Evolutionary conservation across 495 filamentous ascomycete genomes (phyloP), one percentile per base, ranked within the genome.

Genomic region (Aspergillus diversus): DNA sequence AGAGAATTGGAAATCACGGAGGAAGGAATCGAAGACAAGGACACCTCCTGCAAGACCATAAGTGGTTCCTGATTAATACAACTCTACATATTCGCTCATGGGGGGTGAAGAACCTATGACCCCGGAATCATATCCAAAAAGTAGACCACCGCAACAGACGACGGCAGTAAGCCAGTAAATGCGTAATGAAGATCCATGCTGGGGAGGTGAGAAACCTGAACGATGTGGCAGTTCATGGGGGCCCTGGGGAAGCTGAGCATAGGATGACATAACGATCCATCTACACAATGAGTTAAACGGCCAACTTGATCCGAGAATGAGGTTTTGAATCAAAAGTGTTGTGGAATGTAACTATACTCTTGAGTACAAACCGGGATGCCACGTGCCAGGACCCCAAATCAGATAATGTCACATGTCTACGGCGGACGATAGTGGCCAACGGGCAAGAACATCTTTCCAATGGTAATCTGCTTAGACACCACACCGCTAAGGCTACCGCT

Each of bases 141-240:
- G 61, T 4, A 75, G 68, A 9, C 76, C 76, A n/a, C 78, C 78
- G 64, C 74, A 79, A 54, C 78, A 80, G 5, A 79, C 70, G 4
- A 85, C 77, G 5, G 72, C 69, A 13, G 81, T 81, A 7, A 87
- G 75, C 77, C 78, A 86, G 67, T 84, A 87, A 12, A 81, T 81
- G 52, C 83, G 76, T 43, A 80, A 5, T 37, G 49, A 61, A 50
- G 49, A 54, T 54, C 33, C 51, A 42, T 52, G 57, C 33, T 51
- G 17, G 57, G 15, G 21, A 34, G 49, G 56, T 21, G 27, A 31
- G 48, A 17, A 9, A 16, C 17, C 17, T 4, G 27, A 32, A 15
- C n/a, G 50, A 34, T 17, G 16, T 9, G 47, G 31, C 7, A n/a
- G 42, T 35, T 46, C 58, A 35, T 48, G 34, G 48, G 46, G 21